These are phyloP conservation scores for Trichoderma koningiopsis DNA, from an alignment of 2,329 filamentous ascomycete species.

Conservation along the genomic window DNA sequence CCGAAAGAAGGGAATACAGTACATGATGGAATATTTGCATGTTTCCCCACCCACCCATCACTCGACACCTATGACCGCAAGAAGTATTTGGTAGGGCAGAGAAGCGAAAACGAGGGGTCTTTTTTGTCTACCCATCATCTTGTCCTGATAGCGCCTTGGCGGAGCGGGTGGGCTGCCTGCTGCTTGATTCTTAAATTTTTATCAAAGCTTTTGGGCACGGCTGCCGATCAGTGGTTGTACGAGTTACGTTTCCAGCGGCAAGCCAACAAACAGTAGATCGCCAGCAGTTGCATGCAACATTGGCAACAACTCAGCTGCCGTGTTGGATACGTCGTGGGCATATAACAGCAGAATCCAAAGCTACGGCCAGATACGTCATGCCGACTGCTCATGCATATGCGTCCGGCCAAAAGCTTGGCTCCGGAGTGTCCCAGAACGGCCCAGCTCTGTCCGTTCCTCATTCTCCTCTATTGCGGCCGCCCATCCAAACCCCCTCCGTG, in stretches of 20 bases:
- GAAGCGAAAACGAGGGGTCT: neutral
- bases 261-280: neutral
- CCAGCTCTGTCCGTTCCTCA: neutral
- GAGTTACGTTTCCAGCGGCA: neutral
- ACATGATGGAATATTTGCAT: neutral
- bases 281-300: neutral
- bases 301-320: neutral
- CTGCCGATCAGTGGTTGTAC: neutral
- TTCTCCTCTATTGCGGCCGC: neutral
- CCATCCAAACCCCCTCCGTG: neutral
- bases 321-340: no score
- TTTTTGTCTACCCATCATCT: neutral
- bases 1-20: neutral
- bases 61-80: neutral
- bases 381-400: neutral
- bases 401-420: constrained; percentile 5
- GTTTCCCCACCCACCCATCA: neutral
- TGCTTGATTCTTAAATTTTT: neutral
- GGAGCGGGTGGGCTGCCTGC: neutral
- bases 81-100: neutral
- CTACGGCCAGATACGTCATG: neutral
- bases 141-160: neutral
- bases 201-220: neutral
- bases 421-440: neutral
- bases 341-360: neutral